A percentile compares a stretch with the other conserved stretches of the same genome.
phyloP scores from a whole-genome alignment of 164 flowering plant genomes.

The Kalanchoe fedtschenkoi region DNA sequence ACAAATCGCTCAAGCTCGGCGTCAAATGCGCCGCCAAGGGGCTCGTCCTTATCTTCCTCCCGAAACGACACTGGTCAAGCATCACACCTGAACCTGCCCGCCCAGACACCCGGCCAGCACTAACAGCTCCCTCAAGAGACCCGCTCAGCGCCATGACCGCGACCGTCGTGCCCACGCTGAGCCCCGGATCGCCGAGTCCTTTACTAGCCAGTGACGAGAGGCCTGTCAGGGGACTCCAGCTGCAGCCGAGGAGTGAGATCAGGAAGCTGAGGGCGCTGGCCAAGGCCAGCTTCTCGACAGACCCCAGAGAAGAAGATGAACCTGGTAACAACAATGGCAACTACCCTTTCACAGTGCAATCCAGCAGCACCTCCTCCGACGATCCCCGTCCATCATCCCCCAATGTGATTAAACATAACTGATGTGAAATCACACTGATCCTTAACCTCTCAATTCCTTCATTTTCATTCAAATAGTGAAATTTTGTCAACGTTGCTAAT shows the following conservation, averaged over 20 bases:
- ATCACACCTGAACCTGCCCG: slow-evolving; percentile 19
- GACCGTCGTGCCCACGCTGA: slow-evolving; percentile 38
- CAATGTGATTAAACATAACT: background rate
- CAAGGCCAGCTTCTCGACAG: slow-evolving; percentile 40
- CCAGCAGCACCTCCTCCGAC: slow-evolving; percentile 7
- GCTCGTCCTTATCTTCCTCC: slow-evolving; percentile 40
- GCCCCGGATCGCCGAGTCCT: slow-evolving; percentile 33
- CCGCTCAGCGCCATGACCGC: slow-evolving; percentile 32
- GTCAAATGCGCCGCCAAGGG: slow-evolving; percentile 42
- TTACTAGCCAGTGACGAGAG: slow-evolving; percentile 17
- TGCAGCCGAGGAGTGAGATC: slow-evolving; percentile 28
- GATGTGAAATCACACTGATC: background rate
- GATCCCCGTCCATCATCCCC: slow-evolving; percentile 14
- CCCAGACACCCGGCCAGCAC: slow-evolving; percentile 28
- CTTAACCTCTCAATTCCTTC: background rate
- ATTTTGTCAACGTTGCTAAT: too few species aligned
- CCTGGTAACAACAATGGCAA: slow-evolving; percentile 26
- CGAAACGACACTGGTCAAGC: slow-evolving; percentile 38
- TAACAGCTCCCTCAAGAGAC: slow-evolving; percentile 16
- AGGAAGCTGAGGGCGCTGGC: slow-evolving; percentile 43
- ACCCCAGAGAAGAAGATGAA: slow-evolving; percentile 7
- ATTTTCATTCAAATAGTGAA: background rate
- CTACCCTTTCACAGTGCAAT: slow-evolving; percentile 14
- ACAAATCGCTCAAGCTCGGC: slow-evolving; percentile 33
- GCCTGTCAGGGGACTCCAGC: slow-evolving; percentile 17